Conservation (phyloP, 2,329 filamentous ascomycete species). For the Colletotrichum costaricense region DNA sequence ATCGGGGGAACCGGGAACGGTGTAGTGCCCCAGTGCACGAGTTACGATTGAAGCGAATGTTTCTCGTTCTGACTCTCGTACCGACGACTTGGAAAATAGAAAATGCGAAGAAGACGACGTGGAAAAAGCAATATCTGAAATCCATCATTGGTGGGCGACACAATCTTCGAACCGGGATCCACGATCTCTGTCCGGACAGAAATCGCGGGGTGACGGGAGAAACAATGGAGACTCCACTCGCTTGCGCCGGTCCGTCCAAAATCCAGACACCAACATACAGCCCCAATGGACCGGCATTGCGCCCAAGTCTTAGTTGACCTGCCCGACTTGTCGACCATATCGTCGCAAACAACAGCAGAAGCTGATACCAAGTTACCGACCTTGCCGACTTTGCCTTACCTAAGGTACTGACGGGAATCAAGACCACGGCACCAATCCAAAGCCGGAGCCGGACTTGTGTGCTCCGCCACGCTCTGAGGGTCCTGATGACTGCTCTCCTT, state of each 20-base stretch:
- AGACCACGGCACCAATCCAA: not conserved
- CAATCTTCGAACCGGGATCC: not conserved
- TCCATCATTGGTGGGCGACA: not conserved
- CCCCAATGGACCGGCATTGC: not conserved
- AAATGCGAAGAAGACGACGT: not conserved
- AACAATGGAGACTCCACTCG: constrained; percentile 2
- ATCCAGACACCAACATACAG: not conserved
- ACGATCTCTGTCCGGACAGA: not conserved
- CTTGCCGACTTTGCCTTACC: not conserved
- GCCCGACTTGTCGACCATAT: not conserved
- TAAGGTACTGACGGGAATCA: not conserved
- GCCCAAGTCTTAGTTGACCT: not conserved
- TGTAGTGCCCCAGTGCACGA: not conserved
- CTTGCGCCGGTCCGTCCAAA: constrained; percentile 5
- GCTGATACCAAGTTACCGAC: too few relatives aligned
- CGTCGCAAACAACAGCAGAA: not conserved
- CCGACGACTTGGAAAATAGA: not conserved
- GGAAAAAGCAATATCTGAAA: not conserved
- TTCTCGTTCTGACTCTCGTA: not conserved
- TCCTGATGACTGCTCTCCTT: not conserved
- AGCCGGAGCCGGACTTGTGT: not conserved
- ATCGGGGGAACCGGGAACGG: not conserved
- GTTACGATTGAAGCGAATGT: too few relatives aligned
- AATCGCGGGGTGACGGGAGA: not conserved
- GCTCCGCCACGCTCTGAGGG: not conserved